Evolutionary conservation across 208 protist genomes (phyloP).

Genomic region (Trypanosoma melophagium): DNA sequence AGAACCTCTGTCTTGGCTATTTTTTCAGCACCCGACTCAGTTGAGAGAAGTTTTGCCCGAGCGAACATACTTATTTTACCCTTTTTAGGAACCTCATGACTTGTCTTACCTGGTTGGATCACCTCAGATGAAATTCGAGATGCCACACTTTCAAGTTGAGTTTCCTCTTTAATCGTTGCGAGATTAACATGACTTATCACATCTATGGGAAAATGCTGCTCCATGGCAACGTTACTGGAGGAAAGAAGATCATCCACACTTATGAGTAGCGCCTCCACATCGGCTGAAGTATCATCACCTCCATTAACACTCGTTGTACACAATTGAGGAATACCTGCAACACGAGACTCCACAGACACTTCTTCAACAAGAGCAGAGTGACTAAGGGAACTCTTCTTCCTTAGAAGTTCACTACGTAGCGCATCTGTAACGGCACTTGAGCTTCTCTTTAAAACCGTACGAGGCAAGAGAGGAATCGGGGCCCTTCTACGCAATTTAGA

Average conservation of each 20-base stretch:
- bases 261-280: constrained; percentile 7
- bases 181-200: not conserved
- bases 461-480: not conserved
- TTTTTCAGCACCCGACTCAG: not conserved
- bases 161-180: not conserved
- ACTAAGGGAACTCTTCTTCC: constrained; percentile 17
- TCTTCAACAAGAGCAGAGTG: not conserved
- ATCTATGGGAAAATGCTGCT: not conserved
- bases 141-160: not conserved
- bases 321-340: not conserved
- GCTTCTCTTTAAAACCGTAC: not conserved
- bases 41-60: constrained; percentile 27
- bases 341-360: not conserved
- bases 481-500: not conserved
- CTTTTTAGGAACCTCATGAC: not conserved
- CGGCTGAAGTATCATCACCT: not conserved
- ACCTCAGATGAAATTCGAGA: not conserved
- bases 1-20: constrained; percentile 8
- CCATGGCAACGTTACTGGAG: not conserved
- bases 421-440: not conserved
- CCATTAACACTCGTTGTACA: not conserved
- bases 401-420: constrained; percentile 25
- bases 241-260: constrained; percentile 24
- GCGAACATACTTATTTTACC: constrained; percentile 38
- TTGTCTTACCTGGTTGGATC: not conserved